Percentiles rank a stretch among this genome's conserved stretches.
Conservation (phyloP, 306 rosid genomes). For the Gynostemma pentaphyllum region DNA sequence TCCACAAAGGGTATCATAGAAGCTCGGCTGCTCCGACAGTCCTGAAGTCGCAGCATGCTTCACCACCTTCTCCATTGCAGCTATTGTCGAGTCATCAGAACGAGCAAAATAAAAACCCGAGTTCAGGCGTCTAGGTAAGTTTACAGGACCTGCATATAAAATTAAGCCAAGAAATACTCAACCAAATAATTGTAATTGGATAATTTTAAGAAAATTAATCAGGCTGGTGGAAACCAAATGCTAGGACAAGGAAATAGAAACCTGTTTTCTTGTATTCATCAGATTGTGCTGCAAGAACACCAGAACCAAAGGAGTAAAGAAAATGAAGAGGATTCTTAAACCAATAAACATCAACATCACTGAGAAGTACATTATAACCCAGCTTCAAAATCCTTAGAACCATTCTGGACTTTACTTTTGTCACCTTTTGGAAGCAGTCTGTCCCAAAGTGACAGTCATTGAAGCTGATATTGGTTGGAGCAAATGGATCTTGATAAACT, state of each 20-base stretch:
- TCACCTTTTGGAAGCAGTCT: slow-evolving; percentile 87
- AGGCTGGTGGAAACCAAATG: background rate
- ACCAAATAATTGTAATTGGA: background rate
- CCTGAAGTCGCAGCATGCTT: slow-evolving; percentile 78
- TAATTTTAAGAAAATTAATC: no score
- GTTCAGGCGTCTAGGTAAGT: slow-evolving; percentile 91
- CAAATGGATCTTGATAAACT: slow-evolving; percentile 56
- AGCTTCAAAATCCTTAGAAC: slow-evolving; percentile 70
- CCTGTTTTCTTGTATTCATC: slow-evolving; percentile 79
- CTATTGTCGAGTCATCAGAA: slow-evolving; percentile 56
- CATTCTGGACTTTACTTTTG: slow-evolving; percentile 83
- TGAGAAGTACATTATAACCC: slow-evolving; percentile 85
- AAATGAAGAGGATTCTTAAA: slow-evolving; percentile 65
- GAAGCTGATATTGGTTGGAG: slow-evolving; percentile 60
- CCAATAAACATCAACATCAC: slow-evolving; percentile 89
- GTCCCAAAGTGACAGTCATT: slow-evolving; percentile 90
- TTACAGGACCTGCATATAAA: slow-evolving; percentile 45
- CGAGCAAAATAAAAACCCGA: slow-evolving; percentile 88
- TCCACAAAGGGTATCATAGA: slow-evolving; percentile 79
- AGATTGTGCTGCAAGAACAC: slow-evolving; percentile 65
- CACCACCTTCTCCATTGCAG: slow-evolving; percentile 82
- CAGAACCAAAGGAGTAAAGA: slow-evolving; percentile 55
- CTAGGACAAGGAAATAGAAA: slow-evolving; percentile 15
- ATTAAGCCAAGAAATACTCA: background rate
- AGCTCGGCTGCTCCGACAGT: slow-evolving; percentile 94